Conservation (phyloP, 2,329 filamentous ascomycete species). For the Fulvia fulva region DNA sequence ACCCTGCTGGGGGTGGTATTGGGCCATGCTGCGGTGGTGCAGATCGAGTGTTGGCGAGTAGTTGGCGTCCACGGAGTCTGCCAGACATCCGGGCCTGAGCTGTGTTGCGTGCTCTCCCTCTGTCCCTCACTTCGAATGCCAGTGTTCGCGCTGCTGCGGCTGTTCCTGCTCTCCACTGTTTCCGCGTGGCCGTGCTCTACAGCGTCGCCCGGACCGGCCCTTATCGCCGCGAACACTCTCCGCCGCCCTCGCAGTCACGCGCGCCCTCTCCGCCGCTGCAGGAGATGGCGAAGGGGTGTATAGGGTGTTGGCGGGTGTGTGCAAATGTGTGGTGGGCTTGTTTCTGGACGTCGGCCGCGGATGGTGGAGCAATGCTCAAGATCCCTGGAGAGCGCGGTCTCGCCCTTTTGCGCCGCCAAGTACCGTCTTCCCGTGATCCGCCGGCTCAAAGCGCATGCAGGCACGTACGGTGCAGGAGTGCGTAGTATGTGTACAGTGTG, state of each 20-base stretch:
- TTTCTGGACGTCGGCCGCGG: not conserved
- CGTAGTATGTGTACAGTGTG: too few relatives aligned
- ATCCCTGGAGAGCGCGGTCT: not conserved
- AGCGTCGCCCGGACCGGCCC: not conserved
- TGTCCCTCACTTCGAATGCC: not conserved
- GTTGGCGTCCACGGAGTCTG: conserved; percentile 13
- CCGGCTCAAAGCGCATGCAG: too few relatives aligned
- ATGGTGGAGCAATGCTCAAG: not conserved
- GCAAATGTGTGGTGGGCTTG: not conserved
- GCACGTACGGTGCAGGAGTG: too few relatives aligned
- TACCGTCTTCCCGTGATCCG: not conserved
- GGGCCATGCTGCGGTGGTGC: conserved; percentile 50
- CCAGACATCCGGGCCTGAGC: conserved; percentile 19
- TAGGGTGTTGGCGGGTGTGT: not conserved
- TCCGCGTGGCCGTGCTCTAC: conserved; percentile 1
- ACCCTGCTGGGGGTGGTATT: conserved; percentile 60
- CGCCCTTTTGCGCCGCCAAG: not conserved
- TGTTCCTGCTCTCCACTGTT: not conserved
- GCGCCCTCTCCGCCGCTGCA: not conserved
- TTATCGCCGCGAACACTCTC: not conserved
- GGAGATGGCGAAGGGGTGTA: not conserved
- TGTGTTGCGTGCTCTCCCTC: not conserved
- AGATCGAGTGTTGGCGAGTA: not conserved
- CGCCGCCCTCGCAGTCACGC: not conserved
- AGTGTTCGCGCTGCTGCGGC: not conserved